phyloP scores from a whole-genome alignment of 129 eudicot genomes.

The Helianthus tuberosus region DNA sequence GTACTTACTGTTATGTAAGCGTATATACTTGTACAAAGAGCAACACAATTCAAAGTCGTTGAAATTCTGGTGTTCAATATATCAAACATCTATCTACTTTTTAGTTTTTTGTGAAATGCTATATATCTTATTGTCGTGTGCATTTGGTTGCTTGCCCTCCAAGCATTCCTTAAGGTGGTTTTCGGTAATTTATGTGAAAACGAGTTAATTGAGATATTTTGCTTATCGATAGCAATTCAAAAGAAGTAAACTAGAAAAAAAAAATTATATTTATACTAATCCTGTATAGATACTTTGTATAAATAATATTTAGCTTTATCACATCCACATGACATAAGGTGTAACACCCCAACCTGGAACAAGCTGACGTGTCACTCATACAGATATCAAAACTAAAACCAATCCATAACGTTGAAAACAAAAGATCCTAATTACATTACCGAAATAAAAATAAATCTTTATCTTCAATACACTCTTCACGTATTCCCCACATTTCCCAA shows the following conservation, averaged over 20 bases:
- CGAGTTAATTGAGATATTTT: not conserved
- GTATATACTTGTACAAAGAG: conserved; percentile 15
- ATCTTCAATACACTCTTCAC: too few species aligned
- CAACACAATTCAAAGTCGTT: conserved; percentile 16
- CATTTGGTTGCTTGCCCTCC: not conserved
- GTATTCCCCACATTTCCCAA: too few species aligned
- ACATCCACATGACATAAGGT: too few species aligned
- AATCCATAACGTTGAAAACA: too few species aligned
- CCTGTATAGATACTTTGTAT: not conserved
- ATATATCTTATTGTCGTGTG: not conserved
- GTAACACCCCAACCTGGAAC: too few species aligned
- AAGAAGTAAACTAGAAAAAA: not conserved
- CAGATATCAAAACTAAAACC: too few species aligned
- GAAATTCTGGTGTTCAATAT: conserved; percentile 9
- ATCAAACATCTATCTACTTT: conserved; percentile 31
- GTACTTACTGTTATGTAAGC: conserved; percentile 3
- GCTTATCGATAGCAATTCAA: not conserved
- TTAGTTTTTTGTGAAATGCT: not conserved
- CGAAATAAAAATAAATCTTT: too few species aligned
- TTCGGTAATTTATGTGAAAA: not conserved
- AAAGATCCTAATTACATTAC: too few species aligned
- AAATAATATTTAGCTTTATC: not conserved
- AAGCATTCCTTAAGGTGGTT: not conserved
- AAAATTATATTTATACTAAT: not conserved
- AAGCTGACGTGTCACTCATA: too few species aligned